phyloP scores from a whole-genome alignment of 2,329 filamentous ascomycete species.

The Tolypocladium ophioglossoides region DNA sequence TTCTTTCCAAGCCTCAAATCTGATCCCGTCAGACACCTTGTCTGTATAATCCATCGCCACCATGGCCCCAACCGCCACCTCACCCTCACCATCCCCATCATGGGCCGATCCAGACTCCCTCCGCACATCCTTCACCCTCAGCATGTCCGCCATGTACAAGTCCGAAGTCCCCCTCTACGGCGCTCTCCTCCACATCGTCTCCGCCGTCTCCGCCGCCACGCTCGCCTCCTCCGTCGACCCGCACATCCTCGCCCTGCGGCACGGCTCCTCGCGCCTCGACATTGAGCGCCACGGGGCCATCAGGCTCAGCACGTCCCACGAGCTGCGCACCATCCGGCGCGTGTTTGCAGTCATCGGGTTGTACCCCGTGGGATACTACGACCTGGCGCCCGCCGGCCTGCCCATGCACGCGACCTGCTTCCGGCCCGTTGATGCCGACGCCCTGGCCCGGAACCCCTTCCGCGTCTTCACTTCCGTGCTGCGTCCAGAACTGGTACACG shows the following conservation, averaged over 20 bases:
- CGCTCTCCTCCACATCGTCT: constrained; percentile 9
- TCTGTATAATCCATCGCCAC: neutral
- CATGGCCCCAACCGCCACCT: neutral
- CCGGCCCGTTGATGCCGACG: neutral
- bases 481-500: neutral
- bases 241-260: neutral
- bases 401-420: neutral
- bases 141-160: constrained; percentile 14
- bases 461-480: neutral
- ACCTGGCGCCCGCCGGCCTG: neutral
- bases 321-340: neutral
- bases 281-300: neutral
- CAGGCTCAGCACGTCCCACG: neutral
- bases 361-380: neutral
- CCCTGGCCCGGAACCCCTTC: neutral
- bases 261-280: neutral
- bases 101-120: constrained; percentile 10
- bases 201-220: constrained; percentile 1
- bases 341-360: neutral
- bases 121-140: constrained; percentile 8
- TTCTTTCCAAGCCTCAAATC: neutral
- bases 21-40: neutral
- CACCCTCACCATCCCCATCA: neutral
- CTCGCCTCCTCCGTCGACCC: neutral
- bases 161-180: constrained; percentile 12